Evolutionary conservation across 2,329 filamentous ascomycete species (phyloP).

Genomic region (Alternaria angustiovoidea): DNA sequence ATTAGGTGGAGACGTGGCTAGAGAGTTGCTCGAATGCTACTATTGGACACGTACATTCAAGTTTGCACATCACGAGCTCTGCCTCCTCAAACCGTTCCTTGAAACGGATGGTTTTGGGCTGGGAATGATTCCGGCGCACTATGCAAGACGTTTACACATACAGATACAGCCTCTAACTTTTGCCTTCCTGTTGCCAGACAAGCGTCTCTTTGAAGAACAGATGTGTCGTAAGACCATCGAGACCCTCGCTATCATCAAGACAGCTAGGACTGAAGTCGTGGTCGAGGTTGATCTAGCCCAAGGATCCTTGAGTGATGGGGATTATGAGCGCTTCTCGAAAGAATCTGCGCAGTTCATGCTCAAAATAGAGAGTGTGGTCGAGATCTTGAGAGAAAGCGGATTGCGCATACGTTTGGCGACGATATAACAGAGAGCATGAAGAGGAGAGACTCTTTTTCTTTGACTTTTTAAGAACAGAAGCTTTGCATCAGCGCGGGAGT

Average conservation of each 20-base stretch:
- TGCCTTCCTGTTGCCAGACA: slow-evolving; percentile 10
- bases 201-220: slow-evolving; percentile 14
- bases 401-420: slow-evolving; percentile 1
- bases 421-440: too few species aligned
- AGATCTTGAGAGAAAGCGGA: slow-evolving; percentile 1
- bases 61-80: slow-evolving; percentile 28
- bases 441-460: neutral
- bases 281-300: slow-evolving; percentile 16
- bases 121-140: slow-evolving; percentile 17
- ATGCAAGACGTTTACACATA: slow-evolving; percentile 22
- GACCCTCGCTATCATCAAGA: slow-evolving; percentile 10
- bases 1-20: slow-evolving; percentile 11
- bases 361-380: slow-evolving; percentile 1
- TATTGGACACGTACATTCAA: slow-evolving; percentile 32
- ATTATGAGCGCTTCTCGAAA: slow-evolving; percentile 8
- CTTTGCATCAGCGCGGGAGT: slow-evolving; percentile 2
- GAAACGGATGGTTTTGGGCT: slow-evolving; percentile 18
- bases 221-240: slow-evolving; percentile 12
- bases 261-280: slow-evolving; percentile 12
- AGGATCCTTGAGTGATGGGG: slow-evolving; percentile 7
- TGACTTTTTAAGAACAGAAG: neutral
- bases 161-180: slow-evolving; percentile 22
- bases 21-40: slow-evolving; percentile 29
- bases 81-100: slow-evolving; percentile 20
- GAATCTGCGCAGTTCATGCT: slow-evolving; percentile 6